Conservation (phyloP, 306 rosid species). For the Fragaria ananassa region DNA sequence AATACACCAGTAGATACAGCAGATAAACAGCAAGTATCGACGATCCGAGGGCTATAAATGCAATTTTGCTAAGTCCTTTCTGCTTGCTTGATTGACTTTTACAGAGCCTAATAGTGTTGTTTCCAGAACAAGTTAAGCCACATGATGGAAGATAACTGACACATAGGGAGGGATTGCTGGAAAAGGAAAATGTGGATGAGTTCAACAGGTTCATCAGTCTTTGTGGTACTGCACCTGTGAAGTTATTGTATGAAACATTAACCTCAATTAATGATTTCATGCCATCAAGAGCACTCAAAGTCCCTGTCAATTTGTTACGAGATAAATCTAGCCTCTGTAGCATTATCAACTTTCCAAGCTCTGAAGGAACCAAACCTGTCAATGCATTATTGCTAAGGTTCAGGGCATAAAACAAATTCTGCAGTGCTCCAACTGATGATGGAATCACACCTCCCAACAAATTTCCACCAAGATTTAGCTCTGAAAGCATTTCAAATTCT, state of each 20-base stretch:
- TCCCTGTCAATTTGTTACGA: conserved; percentile 71
- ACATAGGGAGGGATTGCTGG: conserved; percentile 63
- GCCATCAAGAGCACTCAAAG: conserved; percentile 37
- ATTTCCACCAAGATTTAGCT: conserved; percentile 79
- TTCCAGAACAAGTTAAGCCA: conserved; percentile 34
- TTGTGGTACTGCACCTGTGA: conserved; percentile 58
- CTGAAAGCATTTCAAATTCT: conserved; percentile 38
- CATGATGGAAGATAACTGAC: conserved; percentile 38
- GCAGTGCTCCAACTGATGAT: conserved; percentile 53
- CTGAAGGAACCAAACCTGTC: conserved; percentile 60
- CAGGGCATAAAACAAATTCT: conserved; percentile 42
- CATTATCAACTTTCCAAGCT: conserved; percentile 34
- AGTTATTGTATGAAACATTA: conserved; percentile 62
- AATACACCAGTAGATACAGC: conserved; percentile 40
- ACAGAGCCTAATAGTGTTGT: conserved; percentile 43
- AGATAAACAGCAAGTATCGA: conserved; percentile 33
- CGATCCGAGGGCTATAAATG: conserved; percentile 57
- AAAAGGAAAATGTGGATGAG: conserved; percentile 43
- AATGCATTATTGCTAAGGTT: conserved; percentile 75
- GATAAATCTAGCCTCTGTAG: conserved; percentile 60
- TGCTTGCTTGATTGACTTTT: conserved; percentile 27
- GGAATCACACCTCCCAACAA: conserved; percentile 67
- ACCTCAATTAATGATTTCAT: conserved; percentile 43
- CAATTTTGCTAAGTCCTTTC: conserved; percentile 38
- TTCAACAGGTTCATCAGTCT: conserved; percentile 42